phyloP scores from a whole-genome alignment of 768 basidiomycete species.

The Candolleomyces efflorescens region DNA sequence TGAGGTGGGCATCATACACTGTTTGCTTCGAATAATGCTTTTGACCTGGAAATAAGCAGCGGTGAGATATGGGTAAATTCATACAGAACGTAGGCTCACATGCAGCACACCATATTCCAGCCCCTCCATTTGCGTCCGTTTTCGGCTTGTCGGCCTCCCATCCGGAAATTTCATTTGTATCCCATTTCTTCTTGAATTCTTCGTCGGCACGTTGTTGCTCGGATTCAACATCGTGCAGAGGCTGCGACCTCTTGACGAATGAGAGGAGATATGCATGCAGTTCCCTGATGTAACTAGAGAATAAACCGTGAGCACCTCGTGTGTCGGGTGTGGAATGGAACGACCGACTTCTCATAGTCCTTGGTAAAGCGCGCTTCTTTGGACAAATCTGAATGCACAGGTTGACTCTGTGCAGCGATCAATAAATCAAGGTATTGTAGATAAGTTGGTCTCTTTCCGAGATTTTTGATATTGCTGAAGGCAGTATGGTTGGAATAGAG shows the following conservation, averaged over 20 bases:
- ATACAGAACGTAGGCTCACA: constrained; percentile 51
- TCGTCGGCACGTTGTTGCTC: constrained; percentile 59
- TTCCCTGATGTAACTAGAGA: constrained; percentile 70
- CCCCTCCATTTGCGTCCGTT: constrained; percentile 37
- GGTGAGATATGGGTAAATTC: constrained; percentile 2
- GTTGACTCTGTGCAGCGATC: constrained; percentile 55
- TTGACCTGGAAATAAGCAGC: constrained; percentile 58
- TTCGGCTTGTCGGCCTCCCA: constrained; percentile 65
- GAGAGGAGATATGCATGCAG: constrained; percentile 83
- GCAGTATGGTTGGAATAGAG: constrained; percentile 83
- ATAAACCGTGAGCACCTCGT: neutral
- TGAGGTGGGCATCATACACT: constrained; percentile 94
- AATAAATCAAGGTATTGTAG: constrained; percentile 90
- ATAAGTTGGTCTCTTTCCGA: constrained; percentile 82
- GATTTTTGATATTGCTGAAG: constrained; percentile 86
- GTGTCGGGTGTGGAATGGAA: neutral
- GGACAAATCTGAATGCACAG: constrained; percentile 64
- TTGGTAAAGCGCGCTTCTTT: constrained; percentile 64
- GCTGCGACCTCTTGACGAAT: constrained; percentile 81
- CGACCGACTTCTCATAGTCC: constrained; percentile 73
- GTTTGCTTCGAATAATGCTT: constrained; percentile 96
- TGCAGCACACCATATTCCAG: constrained; percentile 91
- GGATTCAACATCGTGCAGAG: constrained; percentile 70
- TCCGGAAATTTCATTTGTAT: constrained; percentile 62
- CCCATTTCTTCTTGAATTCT: constrained; percentile 82